These are phyloP conservation scores for Stylonectria norvegica DNA, from an alignment of 2,329 filamentous ascomycete genomes.

Conservation along the genomic window DNA sequence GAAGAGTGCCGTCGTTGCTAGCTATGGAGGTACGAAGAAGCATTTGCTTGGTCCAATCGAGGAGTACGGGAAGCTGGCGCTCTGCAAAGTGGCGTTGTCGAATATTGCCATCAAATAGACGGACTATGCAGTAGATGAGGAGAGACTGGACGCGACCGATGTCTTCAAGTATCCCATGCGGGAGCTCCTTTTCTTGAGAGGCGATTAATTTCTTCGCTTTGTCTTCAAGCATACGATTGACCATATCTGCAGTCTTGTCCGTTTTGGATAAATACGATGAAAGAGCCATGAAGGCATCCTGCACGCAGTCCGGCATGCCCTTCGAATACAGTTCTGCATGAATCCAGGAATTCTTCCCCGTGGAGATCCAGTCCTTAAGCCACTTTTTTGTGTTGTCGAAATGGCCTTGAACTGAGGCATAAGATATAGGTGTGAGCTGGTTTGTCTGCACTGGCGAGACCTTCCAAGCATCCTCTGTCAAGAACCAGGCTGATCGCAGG, in stretches of 20 bases:
- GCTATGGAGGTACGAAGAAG: neutral
- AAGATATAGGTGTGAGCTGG: conserved; percentile 5
- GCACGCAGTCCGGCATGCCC: too few relatives aligned
- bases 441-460: neutral
- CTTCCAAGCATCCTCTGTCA: conserved; percentile 8
- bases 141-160: conserved; percentile 23
- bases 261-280: conserved; percentile 15
- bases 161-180: neutral
- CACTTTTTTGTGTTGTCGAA: conserved; percentile 8
- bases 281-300: too few relatives aligned
- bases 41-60: conserved; percentile 16
- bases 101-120: conserved; percentile 23
- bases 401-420: conserved; percentile 1
- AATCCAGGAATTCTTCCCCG: too few relatives aligned
- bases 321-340: too few relatives aligned
- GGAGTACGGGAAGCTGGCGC: conserved; percentile 12
- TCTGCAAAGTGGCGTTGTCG: conserved; percentile 21
- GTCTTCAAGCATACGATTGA: conserved; percentile 9
- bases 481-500: conserved; percentile 15
- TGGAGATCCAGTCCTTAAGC: conserved; percentile 16
- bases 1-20: conserved; percentile 4
- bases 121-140: conserved; percentile 20
- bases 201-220: conserved; percentile 6
- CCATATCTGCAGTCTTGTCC: conserved; percentile 10
- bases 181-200: neutral